Evolutionary conservation across 2,329 filamentous ascomycete species (phyloP).

Genomic region (Fusarium liriodendri): DNA sequence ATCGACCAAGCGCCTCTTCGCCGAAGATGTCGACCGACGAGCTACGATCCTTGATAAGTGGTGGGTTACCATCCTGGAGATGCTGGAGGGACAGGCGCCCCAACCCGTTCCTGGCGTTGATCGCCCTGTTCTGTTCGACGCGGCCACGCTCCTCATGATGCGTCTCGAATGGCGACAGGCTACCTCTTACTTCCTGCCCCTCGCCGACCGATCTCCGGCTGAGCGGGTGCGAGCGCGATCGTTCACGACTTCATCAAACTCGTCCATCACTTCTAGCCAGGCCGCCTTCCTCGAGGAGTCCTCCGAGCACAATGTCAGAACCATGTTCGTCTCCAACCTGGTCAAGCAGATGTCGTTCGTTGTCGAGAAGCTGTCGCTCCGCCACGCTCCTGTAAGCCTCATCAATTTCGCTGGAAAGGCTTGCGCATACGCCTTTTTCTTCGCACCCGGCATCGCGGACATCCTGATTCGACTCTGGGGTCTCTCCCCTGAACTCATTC

Average conservation of each 20-base stretch:
- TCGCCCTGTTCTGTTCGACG: constrained; percentile 82
- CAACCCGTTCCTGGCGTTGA: constrained; percentile 88
- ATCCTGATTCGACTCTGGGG: constrained; percentile 86
- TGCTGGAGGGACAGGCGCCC: constrained; percentile 75
- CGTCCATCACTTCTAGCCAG: constrained; percentile 75
- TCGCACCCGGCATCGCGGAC: constrained; percentile 87
- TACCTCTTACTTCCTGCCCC: constrained; percentile 73
- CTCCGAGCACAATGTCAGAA: constrained; percentile 87
- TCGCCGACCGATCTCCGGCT: constrained; percentile 64
- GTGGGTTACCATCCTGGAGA: constrained; percentile 86
- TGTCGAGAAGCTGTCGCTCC: constrained; percentile 88
- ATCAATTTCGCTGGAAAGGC: constrained; percentile 92
- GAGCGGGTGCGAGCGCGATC: constrained; percentile 60
- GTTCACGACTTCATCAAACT: constrained; percentile 65
- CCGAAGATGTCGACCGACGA: constrained; percentile 85
- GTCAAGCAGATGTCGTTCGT: constrained; percentile 86
- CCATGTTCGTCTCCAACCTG: constrained; percentile 86
- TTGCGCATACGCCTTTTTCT: constrained; percentile 93
- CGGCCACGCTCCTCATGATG: constrained; percentile 84
- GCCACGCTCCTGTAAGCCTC: constrained; percentile 72
- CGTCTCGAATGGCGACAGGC: constrained; percentile 86
- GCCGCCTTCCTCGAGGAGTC: constrained; percentile 68
- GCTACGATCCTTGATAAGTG: constrained; percentile 87
- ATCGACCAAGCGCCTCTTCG: constrained; percentile 71
- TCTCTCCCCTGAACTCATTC: constrained; percentile 74